These are phyloP conservation scores for Eucalyptus viminalis DNA, from an alignment of 345 rosid species.

Conservation along the genomic window DNA sequence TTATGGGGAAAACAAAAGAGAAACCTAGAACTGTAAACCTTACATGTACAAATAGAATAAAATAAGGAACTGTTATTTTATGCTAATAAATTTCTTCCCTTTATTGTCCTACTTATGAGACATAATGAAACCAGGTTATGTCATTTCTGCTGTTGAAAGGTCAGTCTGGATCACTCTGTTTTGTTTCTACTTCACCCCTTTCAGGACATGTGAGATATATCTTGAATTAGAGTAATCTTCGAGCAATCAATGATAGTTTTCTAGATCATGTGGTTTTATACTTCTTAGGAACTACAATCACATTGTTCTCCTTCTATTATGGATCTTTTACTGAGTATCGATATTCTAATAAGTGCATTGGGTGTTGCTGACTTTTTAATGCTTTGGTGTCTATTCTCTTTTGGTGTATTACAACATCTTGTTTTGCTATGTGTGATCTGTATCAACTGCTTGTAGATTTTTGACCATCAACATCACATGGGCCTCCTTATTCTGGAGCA, in stretches of 20 bases:
- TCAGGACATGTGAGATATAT: not conserved
- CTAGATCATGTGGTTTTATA: not conserved
- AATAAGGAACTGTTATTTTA: not conserved
- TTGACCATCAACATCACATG: slow-evolving; percentile 92
- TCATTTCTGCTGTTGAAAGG: not conserved
- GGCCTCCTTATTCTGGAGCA: slow-evolving; percentile 80
- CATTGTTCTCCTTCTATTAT: not conserved
- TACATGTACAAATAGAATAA: not conserved
- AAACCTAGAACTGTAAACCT: not conserved
- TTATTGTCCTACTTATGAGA: not conserved
- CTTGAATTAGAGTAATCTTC: not conserved
- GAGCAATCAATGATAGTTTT: not conserved
- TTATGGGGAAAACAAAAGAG: not conserved
- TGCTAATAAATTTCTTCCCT: not conserved
- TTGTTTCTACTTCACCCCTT: not conserved
- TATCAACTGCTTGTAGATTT: slow-evolving; percentile 31
- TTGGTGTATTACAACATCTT: not conserved
- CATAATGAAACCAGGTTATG: not conserved
- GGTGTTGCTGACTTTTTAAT: not conserved
- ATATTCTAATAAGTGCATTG: not conserved
- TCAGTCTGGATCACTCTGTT: not conserved
- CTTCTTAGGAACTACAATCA: not conserved
- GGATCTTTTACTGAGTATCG: not conserved
- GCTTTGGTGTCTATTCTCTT: not conserved
- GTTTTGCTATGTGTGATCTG: not conserved